Base-by-base conservation (phyloP, 805 yeast species). In the Isabelozyma heimii region DNA sequence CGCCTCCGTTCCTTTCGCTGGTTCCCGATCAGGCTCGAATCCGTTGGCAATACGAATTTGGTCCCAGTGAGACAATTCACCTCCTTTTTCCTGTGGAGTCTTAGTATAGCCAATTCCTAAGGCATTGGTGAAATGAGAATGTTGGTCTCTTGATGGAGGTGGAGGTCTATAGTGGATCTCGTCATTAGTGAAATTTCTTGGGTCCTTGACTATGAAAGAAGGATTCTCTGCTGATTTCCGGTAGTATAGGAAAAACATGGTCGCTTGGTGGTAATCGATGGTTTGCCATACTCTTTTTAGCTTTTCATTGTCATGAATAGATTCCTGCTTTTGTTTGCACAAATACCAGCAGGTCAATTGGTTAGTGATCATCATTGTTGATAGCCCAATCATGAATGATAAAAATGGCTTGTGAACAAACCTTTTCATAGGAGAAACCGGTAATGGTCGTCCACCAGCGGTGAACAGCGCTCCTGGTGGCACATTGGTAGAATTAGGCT, bases 201-300 rank as follows among this genome's bases (percentile, higher is more conserved):
- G 91, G 57, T 85, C 85, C 47, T 77, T 78, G 54, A 85, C 64
- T 37, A 79, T 69, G 44, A 72, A 72, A 16, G 71, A 73, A 0
- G 85, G 82, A 54, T 84, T 79, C 14, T 71, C 70, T 37, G 74
- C 68, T 0, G 87, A 76, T 50, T 72, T 63, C 43, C 72, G 67
- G 60, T 79, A 85, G 61, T 85, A 85, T 20, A 73, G 49, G 47
- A 59, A 69, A 53, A 72, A 73, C 27, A 70, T 50, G 5, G 72
- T 64, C 5, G 72, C 61, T 38, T 66, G 72, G 43, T 63, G 69
- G 27, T 63, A 62, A 45, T 68, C 72, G 63, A 73, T 62, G 12
- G 70, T 44, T 50, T 62, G 61, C 78, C 77, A 73, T 14, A 63
- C 72, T 7, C 53, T 50, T 39, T 55, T 51, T 47, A 61, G 63